Evolutionary conservation across 495 filamentous ascomycete species (phyloP), one percentile per base, ranked within the genome.

Genomic region (Extremus antarcticus): DNA sequence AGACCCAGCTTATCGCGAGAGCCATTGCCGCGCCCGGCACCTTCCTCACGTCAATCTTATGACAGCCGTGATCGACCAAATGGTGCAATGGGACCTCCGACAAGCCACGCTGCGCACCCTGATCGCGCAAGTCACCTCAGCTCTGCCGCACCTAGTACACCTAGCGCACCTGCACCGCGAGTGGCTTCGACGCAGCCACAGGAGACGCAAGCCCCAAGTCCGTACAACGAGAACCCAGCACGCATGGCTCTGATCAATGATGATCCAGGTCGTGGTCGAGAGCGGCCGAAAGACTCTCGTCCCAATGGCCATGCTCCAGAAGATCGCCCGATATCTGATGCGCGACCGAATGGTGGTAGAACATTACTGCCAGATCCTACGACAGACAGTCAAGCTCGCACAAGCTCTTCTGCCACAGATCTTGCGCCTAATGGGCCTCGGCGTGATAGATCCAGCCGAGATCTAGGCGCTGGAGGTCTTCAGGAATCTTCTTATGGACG

Each of bases 401-500:
- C 13, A 4, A 21, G 24, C 13, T 16, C 24, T 23, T 16, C 24
- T 48, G 9, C 54, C 9, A 46, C 22, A 0, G 58, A 61, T 19
- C 41, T 47, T 2, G 45, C 58, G 25, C 58, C 54, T 10, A 46
- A 48, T 29, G 58, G 49, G 19, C 58, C 51, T 0, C 23, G 54
- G n/a, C 39, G 24, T 7, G 50, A 54, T 1, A 60, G 68, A 25
- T 47, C 64, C 9, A 63, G 43, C 23, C 55, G 67, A 20, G 68
- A 70, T 38, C 59, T 53, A 19, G 45, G 41, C 16, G 51, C 54
- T 4, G 20, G 19, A 17, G 23, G 20, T 25, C 24, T 20, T 24
- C 58, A 68, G 39, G 71, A 74, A 55, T 66, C 69, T 0, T 70
- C 65, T 24, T 71, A 71, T 54, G 71, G 71, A 15, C 64, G 71